Percentiles rank a stretch among this genome's conserved stretches.
Evolutionary conservation across 2,329 filamentous ascomycete genomes (phyloP).

Genomic region (Alternaria arbusti): DNA sequence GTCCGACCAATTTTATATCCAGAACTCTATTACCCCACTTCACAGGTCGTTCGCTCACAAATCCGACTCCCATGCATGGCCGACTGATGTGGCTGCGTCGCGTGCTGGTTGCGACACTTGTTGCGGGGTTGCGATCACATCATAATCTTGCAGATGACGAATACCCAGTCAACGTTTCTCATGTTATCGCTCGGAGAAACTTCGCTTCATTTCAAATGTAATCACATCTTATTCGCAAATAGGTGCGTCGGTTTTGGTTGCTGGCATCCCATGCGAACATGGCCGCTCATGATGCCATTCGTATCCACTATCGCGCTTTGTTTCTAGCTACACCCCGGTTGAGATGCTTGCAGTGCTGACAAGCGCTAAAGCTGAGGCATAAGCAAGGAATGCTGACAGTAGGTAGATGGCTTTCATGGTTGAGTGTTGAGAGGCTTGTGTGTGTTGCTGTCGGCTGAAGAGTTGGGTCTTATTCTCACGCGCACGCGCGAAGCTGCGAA

Average conservation of each 20-base stretch:
- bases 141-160: conserved; percentile 42
- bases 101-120: conserved; percentile 14
- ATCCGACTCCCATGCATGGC: conserved; percentile 8
- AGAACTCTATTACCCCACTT: conserved; percentile 5
- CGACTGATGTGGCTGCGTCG: neutral
- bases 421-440: neutral
- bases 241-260: neutral
- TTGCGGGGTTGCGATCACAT: conserved; percentile 48
- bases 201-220: neutral
- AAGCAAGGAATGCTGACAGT: neutral
- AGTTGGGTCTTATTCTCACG: neutral
- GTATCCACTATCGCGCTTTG: conserved; percentile 22
- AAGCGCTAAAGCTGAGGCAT: neutral
- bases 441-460: neutral
- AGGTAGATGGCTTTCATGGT: neutral
- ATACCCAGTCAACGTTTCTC: conserved; percentile 28
- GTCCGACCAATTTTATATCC: conserved; percentile 21
- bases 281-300: conserved; percentile 30
- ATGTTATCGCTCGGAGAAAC: conserved; percentile 27
- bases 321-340: neutral
- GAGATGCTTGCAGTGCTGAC: conserved; percentile 6
- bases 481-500: neutral
- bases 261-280: neutral
- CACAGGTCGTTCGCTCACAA: conserved; percentile 13
- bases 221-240: neutral